Evolutionary conservation across 164 flowering plant species (phyloP).

Genomic region (Platanus orientalis): DNA sequence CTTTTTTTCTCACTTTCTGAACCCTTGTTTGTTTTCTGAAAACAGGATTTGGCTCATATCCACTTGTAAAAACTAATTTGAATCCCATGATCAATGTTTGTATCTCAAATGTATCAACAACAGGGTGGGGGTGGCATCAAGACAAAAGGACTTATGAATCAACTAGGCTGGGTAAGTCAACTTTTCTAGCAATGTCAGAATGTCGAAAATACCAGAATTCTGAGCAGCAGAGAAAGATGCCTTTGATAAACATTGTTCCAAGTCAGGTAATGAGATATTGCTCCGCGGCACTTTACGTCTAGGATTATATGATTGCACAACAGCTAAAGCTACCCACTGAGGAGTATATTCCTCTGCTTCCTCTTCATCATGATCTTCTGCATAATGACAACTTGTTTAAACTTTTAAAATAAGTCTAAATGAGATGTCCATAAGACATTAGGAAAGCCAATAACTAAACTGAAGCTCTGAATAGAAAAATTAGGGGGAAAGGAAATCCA

Average conservation of each 20-base stretch:
- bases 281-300: slow-evolving; percentile 87
- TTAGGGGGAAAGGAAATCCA: too few relatives aligned
- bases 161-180: not conserved
- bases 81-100: too few relatives aligned
- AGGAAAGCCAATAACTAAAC: not conserved
- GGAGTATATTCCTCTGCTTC: slow-evolving; percentile 22
- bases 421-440: not conserved
- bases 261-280: slow-evolving; percentile 59
- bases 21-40: too few relatives aligned
- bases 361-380: slow-evolving; percentile 39
- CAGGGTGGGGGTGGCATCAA: not conserved
- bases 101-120: too few relatives aligned
- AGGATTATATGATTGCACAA: slow-evolving; percentile 84
- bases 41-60: too few relatives aligned
- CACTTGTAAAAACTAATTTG: too few relatives aligned
- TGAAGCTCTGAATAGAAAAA: too few relatives aligned
- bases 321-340: slow-evolving; percentile 81
- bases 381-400: not conserved
- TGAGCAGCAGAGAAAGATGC: slow-evolving; percentile 73
- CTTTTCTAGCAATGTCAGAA: not conserved
- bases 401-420: not conserved
- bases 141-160: not conserved
- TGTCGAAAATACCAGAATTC: slow-evolving; percentile 55
- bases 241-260: slow-evolving; percentile 72
- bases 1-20: too few relatives aligned